These are phyloP conservation scores for Pseudopithomyces chartarum DNA, from an alignment of 2,329 filamentous ascomycete species.

Conservation along the genomic window DNA sequence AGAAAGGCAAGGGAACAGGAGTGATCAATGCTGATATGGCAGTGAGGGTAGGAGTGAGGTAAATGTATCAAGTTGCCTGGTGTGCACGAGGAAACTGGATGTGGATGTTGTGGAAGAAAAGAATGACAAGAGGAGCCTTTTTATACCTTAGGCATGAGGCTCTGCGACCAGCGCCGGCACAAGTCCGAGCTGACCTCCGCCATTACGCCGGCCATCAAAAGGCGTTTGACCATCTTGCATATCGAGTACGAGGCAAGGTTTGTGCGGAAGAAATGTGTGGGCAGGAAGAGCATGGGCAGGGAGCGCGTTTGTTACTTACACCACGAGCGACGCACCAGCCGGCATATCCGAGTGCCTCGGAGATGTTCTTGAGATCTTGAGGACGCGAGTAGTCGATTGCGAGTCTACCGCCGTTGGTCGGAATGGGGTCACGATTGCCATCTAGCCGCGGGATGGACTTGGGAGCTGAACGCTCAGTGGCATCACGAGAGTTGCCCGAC, in stretches of 20 bases:
- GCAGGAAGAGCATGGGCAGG: not conserved
- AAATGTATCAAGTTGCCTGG: not conserved
- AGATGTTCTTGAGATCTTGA: conserved; percentile 41
- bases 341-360: conserved; percentile 40
- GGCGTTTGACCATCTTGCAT: conserved; percentile 6
- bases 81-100: not conserved
- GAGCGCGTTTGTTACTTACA: conserved; percentile 38
- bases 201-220: not conserved
- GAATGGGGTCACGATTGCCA: conserved; percentile 40
- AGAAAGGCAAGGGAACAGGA: conserved; percentile 3
- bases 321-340: conserved; percentile 45
- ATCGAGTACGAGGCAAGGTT: not conserved
- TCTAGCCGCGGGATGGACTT: conserved; percentile 39
- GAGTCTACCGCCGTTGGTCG: conserved; percentile 1
- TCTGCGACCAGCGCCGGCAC: not conserved
- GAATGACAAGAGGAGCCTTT: not conserved
- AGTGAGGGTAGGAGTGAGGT: not conserved
- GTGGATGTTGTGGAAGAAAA: not conserved
- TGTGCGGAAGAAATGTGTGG: not conserved
- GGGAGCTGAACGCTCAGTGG: conserved; percentile 30
- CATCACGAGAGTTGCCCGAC: conserved; percentile 28
- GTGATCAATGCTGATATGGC: not conserved
- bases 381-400: conserved; percentile 31
- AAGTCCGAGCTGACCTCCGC: not conserved
- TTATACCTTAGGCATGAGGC: not conserved